These are phyloP conservation scores for Blastocystis hominis DNA, from an alignment of 352 stramenopile species.

Conservation along the genomic window DNA sequence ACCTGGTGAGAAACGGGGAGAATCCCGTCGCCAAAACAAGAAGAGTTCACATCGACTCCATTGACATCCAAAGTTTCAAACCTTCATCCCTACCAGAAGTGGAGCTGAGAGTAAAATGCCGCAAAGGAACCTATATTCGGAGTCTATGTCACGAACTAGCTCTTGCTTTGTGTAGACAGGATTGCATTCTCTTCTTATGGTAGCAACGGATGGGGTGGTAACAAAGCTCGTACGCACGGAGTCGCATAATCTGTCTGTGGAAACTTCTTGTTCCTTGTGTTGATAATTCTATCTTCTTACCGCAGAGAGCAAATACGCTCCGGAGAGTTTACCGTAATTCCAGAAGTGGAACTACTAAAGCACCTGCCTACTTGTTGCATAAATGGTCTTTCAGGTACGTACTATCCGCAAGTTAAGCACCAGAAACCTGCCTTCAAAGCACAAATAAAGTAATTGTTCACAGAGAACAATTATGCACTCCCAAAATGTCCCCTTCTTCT, in stretches of 20 bases:
- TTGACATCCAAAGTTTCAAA: not conserved
- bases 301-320: not conserved
- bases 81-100: slow-evolving; percentile 21
- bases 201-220: not conserved
- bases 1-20: not conserved
- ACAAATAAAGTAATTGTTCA: not conserved
- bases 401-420: not conserved
- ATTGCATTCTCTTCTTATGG: not conserved
- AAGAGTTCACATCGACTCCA: not conserved
- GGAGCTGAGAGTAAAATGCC: not conserved
- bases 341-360: not conserved
- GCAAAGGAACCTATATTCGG: slow-evolving; percentile 15
- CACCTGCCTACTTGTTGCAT: not conserved
- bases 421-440: not conserved
- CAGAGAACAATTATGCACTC: not conserved
- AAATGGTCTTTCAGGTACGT: not conserved
- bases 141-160: slow-evolving; percentile 33
- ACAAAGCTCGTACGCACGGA: not conserved
- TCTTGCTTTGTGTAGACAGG: not conserved
- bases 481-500: too few relatives aligned
- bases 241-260: not conserved
- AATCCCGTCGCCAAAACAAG: not conserved
- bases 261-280: not conserved
- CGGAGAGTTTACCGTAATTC: not conserved
- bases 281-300: not conserved